phyloP scores from a whole-genome alignment of 148 eudicot genomes.

The Selenicereus undatus region DNA sequence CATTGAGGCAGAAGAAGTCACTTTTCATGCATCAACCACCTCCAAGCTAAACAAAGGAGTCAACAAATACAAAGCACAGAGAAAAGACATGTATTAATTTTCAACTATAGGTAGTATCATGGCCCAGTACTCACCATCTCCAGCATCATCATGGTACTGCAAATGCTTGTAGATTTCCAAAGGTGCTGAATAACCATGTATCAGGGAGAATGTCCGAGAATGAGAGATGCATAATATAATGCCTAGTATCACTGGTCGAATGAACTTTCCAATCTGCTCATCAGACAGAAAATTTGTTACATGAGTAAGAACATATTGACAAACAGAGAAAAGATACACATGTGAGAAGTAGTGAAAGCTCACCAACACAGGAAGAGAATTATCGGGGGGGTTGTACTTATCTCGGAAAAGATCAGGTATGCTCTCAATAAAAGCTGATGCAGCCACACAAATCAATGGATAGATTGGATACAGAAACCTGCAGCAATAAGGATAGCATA shows the following conservation, averaged over 20 bases:
- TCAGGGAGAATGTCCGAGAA: conserved; percentile 85
- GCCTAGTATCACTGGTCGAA: conserved; percentile 76
- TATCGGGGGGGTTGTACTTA: conserved; percentile 48
- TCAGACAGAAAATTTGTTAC: conserved; percentile 13
- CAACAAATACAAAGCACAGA: neutral
- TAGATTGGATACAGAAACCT: conserved; percentile 97
- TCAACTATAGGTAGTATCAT: neutral
- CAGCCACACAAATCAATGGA: conserved; percentile 94
- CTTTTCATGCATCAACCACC: neutral
- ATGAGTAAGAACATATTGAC: conserved; percentile 13
- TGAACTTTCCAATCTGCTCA: conserved; percentile 62
- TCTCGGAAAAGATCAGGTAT: conserved; percentile 87
- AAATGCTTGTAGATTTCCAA: conserved; percentile 94
- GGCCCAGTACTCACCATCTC: conserved; percentile 42
- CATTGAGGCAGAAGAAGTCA: neutral
- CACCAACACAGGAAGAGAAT: conserved; percentile 55
- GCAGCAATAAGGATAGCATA: conserved; percentile 28
- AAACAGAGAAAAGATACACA: neutral
- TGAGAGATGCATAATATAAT: conserved; percentile 74
- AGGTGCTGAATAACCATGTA: conserved; percentile 94
- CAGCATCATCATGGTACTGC: conserved; percentile 83
- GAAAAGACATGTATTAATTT: neutral
- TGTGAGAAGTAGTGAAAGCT: conserved; percentile 16
- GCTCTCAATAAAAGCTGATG: conserved; percentile 85
- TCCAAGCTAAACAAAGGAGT: neutral